Conservation (phyloP, 352 stramenopile genomes). For the Pythium aristosporum region DNA sequence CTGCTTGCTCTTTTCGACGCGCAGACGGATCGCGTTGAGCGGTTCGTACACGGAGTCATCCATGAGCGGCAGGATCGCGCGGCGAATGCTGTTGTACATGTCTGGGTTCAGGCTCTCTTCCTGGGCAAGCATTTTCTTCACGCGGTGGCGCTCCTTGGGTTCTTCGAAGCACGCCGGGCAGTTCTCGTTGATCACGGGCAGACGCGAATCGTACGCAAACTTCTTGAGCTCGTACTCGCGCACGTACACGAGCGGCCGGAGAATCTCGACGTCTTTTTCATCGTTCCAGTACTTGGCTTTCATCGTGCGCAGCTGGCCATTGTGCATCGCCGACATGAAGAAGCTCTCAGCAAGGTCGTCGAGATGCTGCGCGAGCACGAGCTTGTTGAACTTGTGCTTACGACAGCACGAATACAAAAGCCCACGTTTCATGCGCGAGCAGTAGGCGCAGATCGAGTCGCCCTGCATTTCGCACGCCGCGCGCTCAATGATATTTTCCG, state of each 20-base stretch:
- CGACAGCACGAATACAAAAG: slow-evolving; percentile 31
- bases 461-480: slow-evolving; percentile 68
- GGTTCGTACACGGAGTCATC: slow-evolving; percentile 52
- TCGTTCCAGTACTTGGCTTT: slow-evolving; percentile 95
- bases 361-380: slow-evolving; percentile 88
- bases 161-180: slow-evolving; percentile 96
- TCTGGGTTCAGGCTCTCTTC: slow-evolving; percentile 89
- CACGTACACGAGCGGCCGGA: slow-evolving; percentile 92
- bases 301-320: slow-evolving; percentile 86
- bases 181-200: slow-evolving; percentile 97
- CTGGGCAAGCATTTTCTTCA: slow-evolving; percentile 92
- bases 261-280: slow-evolving; percentile 89
- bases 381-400: slow-evolving; percentile 34
- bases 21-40: slow-evolving; percentile 34
- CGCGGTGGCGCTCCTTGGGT: slow-evolving; percentile 91
- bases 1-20: slow-evolving; percentile 33
- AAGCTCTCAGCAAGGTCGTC: slow-evolving; percentile 96
- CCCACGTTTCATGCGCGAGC: slow-evolving; percentile 93
- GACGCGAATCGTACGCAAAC: slow-evolving; percentile 54
- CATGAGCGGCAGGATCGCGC: slow-evolving; percentile 55
- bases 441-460: slow-evolving; percentile 90
- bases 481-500: slow-evolving; percentile 79
- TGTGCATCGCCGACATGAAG: slow-evolving; percentile 93
- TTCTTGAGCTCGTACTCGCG: slow-evolving; percentile 89
- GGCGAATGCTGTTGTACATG: slow-evolving; percentile 44